Evolutionary conservation across 495 filamentous ascomycete genomes (phyloP).

Genomic region (Lophiostoma macrostomum): DNA sequence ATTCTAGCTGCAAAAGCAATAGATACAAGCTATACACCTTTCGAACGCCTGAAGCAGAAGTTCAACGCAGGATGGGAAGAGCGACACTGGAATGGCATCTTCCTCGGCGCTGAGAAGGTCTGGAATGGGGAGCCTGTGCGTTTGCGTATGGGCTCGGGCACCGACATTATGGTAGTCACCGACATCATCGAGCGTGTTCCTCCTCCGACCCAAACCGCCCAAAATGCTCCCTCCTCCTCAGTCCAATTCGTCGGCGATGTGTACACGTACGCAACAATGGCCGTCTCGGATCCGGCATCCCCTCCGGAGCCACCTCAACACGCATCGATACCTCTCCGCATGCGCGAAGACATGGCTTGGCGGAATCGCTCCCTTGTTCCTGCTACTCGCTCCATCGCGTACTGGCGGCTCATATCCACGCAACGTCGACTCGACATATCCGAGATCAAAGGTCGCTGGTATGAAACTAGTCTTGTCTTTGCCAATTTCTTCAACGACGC

Average conservation of each 20-base stretch:
- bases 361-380: slow-evolving; percentile 48
- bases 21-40: slow-evolving; percentile 55
- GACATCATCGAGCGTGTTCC: slow-evolving; percentile 41
- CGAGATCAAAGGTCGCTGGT: slow-evolving; percentile 64
- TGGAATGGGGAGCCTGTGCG: slow-evolving; percentile 60
- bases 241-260: slow-evolving; percentile 43
- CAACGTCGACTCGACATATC: slow-evolving; percentile 40
- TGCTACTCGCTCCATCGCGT: slow-evolving; percentile 38
- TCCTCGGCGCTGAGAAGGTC: slow-evolving; percentile 60
- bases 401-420: slow-evolving; percentile 47
- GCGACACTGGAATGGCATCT: slow-evolving; percentile 55
- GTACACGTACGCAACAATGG: slow-evolving; percentile 45
- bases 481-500: slow-evolving; percentile 39
- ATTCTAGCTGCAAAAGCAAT: slow-evolving; percentile 59
- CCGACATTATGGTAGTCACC: slow-evolving; percentile 53
- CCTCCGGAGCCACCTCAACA: slow-evolving; percentile 32
- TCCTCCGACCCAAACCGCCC: slow-evolving; percentile 15
- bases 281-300: slow-evolving; percentile 29
- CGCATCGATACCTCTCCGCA: slow-evolving; percentile 45
- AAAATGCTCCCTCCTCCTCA: slow-evolving; percentile 19
- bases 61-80: slow-evolving; percentile 41
- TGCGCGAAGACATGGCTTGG: slow-evolving; percentile 46
- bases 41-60: slow-evolving; percentile 47
- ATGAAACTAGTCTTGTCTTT: slow-evolving; percentile 54
- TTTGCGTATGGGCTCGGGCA: slow-evolving; percentile 42